Percentiles rank a stretch among this genome's conserved stretches.
These are phyloP conservation scores for Ophiocordyceps camponoti-leonardi DNA, from an alignment of 2,329 filamentous ascomycete genomes.

Conservation along the genomic window DNA sequence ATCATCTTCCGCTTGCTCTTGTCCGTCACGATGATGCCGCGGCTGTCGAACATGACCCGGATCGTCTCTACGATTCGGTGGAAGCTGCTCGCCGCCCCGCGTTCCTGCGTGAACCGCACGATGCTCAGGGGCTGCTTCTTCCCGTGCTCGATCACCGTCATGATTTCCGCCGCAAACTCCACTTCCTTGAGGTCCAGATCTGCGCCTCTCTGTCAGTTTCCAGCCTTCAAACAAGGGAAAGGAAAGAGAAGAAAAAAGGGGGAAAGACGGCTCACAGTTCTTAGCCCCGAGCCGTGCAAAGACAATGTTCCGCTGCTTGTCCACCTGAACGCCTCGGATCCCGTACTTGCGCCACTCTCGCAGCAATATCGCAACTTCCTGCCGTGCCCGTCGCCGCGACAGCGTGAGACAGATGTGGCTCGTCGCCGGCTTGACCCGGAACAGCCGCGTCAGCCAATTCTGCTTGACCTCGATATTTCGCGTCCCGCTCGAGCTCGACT, in stretches of 20 bases:
- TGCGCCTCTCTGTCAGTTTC: constrained; percentile 17
- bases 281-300: constrained; percentile 57
- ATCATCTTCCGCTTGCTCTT: constrained; percentile 53
- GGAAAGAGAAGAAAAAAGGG: background rate
- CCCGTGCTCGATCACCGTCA: constrained; percentile 76
- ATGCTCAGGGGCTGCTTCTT: constrained; percentile 61
- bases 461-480: constrained; percentile 50
- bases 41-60: constrained; percentile 46
- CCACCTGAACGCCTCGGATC: constrained; percentile 61
- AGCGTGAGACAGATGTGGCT: constrained; percentile 60
- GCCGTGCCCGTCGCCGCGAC: constrained; percentile 50
- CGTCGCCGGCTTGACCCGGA: constrained; percentile 72
- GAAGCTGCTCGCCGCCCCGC: constrained; percentile 83
- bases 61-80: constrained; percentile 66
- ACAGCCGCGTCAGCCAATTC: constrained; percentile 79
- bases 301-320: constrained; percentile 64
- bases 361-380: constrained; percentile 59
- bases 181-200: constrained; percentile 73
- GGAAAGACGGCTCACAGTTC: constrained; percentile 47
- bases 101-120: constrained; percentile 73
- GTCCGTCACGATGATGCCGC: constrained; percentile 52
- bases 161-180: constrained; percentile 73
- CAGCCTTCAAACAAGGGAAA: no score
- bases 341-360: constrained; percentile 70
- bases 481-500: constrained; percentile 18